phyloP scores from a whole-genome alignment of 768 basidiomycete genomes.

The Pisolithus tinctorius region DNA sequence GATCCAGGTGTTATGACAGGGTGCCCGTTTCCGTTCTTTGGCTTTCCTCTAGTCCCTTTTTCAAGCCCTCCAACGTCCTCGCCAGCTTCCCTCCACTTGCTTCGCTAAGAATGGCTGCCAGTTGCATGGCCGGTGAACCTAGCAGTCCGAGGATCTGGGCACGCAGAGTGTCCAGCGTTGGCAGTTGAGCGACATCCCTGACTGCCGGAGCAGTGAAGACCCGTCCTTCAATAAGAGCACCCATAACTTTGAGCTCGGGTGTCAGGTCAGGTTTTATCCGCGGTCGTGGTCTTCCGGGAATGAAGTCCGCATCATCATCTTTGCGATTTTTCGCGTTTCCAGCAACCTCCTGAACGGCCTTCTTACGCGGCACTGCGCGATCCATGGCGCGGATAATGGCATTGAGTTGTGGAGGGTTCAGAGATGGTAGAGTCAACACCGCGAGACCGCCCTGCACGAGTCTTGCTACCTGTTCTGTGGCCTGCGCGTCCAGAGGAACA shows the following conservation, averaged over 20 bases:
- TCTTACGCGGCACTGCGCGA: slow-evolving; percentile 56
- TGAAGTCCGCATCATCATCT: slow-evolving; percentile 53
- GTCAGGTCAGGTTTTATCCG: slow-evolving; percentile 44
- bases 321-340: slow-evolving; percentile 43
- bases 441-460: slow-evolving; percentile 56
- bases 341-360: slow-evolving; percentile 45
- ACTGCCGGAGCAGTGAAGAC: slow-evolving; percentile 57
- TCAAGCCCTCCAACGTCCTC: slow-evolving; percentile 70
- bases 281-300: slow-evolving; percentile 67
- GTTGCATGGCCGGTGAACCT: slow-evolving; percentile 64
- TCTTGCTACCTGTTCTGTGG: slow-evolving; percentile 47
- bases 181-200: slow-evolving; percentile 62
- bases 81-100: slow-evolving; percentile 64
- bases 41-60: slow-evolving; percentile 55
- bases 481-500: slow-evolving; percentile 40
- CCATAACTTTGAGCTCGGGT: slow-evolving; percentile 69
- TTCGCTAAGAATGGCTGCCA: slow-evolving; percentile 63
- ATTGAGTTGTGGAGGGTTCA: slow-evolving; percentile 68
- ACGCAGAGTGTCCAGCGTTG: slow-evolving; percentile 68
- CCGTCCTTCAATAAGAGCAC: slow-evolving; percentile 72
- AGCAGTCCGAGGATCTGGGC: slow-evolving; percentile 84
- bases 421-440: slow-evolving; percentile 54
- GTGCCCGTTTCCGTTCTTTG: slow-evolving; percentile 15
- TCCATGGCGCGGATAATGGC: slow-evolving; percentile 63
- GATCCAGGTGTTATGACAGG: slow-evolving; percentile 14